phyloP scores from a whole-genome alignment of 1,139 yeast genomes.

The Blastobotrys ciferrii region DNA sequence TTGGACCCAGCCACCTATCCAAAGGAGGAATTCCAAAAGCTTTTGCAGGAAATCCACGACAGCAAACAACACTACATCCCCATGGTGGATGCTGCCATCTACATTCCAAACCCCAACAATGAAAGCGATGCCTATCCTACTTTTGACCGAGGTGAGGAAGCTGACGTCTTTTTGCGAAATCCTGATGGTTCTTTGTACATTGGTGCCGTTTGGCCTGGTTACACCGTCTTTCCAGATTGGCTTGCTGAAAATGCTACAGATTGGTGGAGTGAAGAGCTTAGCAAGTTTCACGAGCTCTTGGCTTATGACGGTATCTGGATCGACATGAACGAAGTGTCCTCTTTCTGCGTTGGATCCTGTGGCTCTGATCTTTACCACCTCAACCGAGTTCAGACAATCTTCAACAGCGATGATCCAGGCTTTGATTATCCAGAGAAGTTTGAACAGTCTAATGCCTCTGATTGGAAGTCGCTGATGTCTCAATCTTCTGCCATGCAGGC shows the following conservation, averaged over 20 bases:
- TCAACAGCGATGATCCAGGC: constrained; percentile 16
- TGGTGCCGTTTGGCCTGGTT: constrained; percentile 29
- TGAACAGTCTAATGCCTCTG: constrained; percentile 23
- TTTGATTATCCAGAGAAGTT: constrained; percentile 1
- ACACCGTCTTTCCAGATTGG: constrained; percentile 41
- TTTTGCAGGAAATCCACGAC: constrained; percentile 33
- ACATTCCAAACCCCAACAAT: constrained; percentile 34
- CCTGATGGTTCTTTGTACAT: constrained; percentile 26
- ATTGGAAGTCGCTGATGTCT: neutral
- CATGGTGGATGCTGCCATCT: constrained; percentile 40
- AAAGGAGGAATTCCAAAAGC: constrained; percentile 26
- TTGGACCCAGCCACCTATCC: constrained; percentile 35
- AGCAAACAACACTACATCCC: constrained; percentile 38
- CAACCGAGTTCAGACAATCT: neutral
- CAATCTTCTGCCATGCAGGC: constrained; percentile 1
- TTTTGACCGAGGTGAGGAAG: constrained; percentile 33
- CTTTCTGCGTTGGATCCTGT: constrained; percentile 33
- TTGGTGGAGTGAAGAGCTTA: constrained; percentile 34
- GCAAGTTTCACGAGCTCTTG: constrained; percentile 30
- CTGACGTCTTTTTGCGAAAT: constrained; percentile 36
- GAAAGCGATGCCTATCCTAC: constrained; percentile 33
- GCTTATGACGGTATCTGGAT: constrained; percentile 41
- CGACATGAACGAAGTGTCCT: constrained; percentile 41
- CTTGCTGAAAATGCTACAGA: constrained; percentile 31
- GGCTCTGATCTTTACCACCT: neutral